phyloP scores from a whole-genome alignment of 768 basidiomycete genomes.

The Coprinopsis strossmayeri region DNA sequence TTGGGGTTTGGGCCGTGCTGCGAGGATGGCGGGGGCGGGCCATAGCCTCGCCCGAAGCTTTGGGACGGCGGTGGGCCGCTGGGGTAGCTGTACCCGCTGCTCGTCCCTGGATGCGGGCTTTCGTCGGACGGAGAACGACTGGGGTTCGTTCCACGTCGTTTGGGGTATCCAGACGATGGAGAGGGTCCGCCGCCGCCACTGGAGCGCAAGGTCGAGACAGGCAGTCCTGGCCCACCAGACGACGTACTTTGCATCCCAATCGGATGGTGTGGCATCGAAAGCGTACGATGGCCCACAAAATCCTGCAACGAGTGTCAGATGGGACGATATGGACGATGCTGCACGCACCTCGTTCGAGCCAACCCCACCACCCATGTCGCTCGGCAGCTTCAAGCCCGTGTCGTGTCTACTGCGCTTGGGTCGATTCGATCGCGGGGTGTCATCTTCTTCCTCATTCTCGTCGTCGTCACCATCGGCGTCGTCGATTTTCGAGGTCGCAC shows the following conservation, averaged over 20 bases:
- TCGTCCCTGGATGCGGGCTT: neutral
- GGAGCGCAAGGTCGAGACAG: neutral
- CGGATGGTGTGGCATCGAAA: conserved; percentile 21
- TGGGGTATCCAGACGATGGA: neutral
- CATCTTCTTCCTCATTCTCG: conserved; percentile 29
- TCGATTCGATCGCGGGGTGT: conserved; percentile 8
- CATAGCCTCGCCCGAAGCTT: neutral
- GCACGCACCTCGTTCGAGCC: conserved; percentile 10
- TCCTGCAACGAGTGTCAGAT: conserved; percentile 14
- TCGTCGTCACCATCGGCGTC: conserved; percentile 37
- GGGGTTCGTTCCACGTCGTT: conserved; percentile 12
- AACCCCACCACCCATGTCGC: conserved; percentile 15
- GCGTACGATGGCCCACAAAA: conserved; percentile 14
- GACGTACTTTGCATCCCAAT: neutral
- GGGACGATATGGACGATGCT: no score
- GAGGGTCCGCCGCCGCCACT: neutral
- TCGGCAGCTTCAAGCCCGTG: conserved; percentile 24
- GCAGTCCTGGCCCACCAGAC: neutral
- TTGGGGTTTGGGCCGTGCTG: conserved; percentile 19
- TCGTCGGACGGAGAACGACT: neutral
- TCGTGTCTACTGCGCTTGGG: conserved; percentile 19
- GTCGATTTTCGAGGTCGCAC: conserved; percentile 27
- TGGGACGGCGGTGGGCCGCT: neutral
- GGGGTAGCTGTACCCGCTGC: neutral
- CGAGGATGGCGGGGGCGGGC: conserved; percentile 6